Base-by-base conservation (phyloP, 139 green algal species). In the Raphidocelis subcapitata region DNA sequence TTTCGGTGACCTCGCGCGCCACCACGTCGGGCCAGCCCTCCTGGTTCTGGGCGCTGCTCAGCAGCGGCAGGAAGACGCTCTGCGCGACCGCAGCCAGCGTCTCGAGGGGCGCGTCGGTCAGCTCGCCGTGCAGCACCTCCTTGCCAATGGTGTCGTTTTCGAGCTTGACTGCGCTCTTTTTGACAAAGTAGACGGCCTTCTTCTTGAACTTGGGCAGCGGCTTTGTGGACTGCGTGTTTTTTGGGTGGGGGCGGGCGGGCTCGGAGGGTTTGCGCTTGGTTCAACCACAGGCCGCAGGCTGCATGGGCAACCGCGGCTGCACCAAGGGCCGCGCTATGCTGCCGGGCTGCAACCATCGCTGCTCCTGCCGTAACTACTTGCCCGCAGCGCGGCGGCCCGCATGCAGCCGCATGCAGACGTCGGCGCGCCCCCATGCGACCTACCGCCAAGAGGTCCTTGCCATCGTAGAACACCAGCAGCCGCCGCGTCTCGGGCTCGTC, bases 171-270 rank as follows among this genome's bases (percentile, higher is more conserved):
- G 76, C 54, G 12, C 75, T 41, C 10, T 81, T 79, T 81, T 97
- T 96, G 35, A 95, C 29, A 72, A 97, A 96, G 73, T 94, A 97
- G 0, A 93, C 75, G 0, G 87, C 86, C 80, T 96, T 96, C 54
- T 89, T 85, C 75, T 90, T 91, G 67, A 93, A 89, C 65, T 94
- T 95, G 2, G 41, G 32, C 3, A 84, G 84, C 18, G 87, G 84
- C 62, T 90, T 92, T 29, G 77, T 86, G 12, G 78, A 72, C 89
- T 92, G 81, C 76, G n/a, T n/a, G n/a, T n/a, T n/a, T n/a, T n/a
- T n/a, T n/a, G n/a, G n/a, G n/a, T n/a, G n/a, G n/a, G n/a, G n/a
- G n/a, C 32, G 24, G 16, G 51, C 23, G 41, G n/a, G 5, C 55
- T 20, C 51, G 16, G 5, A 21, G 24, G 60, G 15, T 37, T 24